These are phyloP conservation scores for Podaxis sp. DNA, from an alignment of 768 basidiomycete genomes.

Conservation along the genomic window DNA sequence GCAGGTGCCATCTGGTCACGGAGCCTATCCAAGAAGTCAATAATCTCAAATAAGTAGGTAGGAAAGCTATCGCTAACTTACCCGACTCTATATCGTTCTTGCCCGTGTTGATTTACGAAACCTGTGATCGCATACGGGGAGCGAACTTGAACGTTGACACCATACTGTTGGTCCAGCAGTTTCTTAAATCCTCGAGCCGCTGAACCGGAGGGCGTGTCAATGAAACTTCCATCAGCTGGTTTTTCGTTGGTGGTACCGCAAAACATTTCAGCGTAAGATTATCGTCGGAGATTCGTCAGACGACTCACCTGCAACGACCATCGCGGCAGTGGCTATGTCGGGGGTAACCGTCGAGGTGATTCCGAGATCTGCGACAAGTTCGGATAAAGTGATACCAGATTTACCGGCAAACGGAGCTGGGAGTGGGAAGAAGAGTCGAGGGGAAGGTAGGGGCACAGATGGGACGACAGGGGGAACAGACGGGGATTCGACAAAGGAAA, in stretches of 20 bases:
- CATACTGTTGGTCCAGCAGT: slow-evolving; percentile 66
- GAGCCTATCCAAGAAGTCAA: slow-evolving; percentile 37
- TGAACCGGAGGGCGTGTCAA: slow-evolving; percentile 76
- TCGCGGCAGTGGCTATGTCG: slow-evolving; percentile 56
- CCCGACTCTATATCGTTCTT: slow-evolving; percentile 77
- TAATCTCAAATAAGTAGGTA: background rate
- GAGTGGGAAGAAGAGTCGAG: slow-evolving; percentile 11
- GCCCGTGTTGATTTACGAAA: slow-evolving; percentile 79
- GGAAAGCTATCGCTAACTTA: slow-evolving; percentile 34
- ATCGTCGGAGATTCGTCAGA: background rate
- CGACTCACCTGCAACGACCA: slow-evolving; percentile 58
- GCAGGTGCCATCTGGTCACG: slow-evolving; percentile 65
- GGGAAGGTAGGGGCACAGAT: background rate
- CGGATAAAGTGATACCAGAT: slow-evolving; percentile 38
- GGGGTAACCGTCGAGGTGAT: slow-evolving; percentile 37
- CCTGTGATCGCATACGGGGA: slow-evolving; percentile 85
- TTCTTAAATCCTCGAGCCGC: slow-evolving; percentile 79
- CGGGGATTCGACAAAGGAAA: slow-evolving; percentile 1
- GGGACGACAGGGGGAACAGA: background rate
- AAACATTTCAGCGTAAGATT: slow-evolving; percentile 1
- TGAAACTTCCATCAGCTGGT: slow-evolving; percentile 69
- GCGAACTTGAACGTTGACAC: slow-evolving; percentile 64
- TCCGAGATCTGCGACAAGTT: slow-evolving; percentile 36
- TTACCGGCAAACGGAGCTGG: slow-evolving; percentile 7
- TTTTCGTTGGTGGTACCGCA: background rate